Evolutionary conservation across 192 early-diverging fungal species (phyloP).

Genomic region (Podila horticola): DNA sequence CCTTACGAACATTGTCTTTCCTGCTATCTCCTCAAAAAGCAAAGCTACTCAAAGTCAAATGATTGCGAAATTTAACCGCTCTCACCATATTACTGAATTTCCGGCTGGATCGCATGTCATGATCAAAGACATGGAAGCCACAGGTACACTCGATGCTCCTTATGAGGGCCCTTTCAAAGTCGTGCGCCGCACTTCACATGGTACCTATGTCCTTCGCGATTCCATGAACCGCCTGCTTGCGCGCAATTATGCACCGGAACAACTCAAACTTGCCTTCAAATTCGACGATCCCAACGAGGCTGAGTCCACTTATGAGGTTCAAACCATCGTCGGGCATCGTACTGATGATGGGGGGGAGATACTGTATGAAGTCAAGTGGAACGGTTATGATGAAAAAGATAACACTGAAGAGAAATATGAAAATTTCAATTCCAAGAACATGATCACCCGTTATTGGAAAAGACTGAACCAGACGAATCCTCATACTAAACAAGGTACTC

Average conservation of each 20-base stretch:
- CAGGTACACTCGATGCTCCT: background rate
- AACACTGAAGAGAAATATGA: too few relatives aligned
- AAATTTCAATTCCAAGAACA: too few relatives aligned
- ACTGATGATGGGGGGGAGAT: background rate
- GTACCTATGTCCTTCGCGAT: background rate
- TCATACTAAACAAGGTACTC: too few relatives aligned
- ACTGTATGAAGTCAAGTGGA: background rate
- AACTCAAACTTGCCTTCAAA: background rate
- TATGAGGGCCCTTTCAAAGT: slow-evolving; percentile 6
- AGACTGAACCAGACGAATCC: too few relatives aligned
- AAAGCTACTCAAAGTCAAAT: background rate
- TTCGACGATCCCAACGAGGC: background rate
- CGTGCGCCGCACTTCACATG: background rate
- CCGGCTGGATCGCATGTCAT: background rate
- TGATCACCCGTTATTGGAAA: too few relatives aligned
- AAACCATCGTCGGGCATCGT: background rate
- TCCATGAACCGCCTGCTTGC: background rate
- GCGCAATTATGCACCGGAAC: background rate
- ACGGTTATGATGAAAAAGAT: background rate
- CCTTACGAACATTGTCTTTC: slow-evolving; percentile 7
- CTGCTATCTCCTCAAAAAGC: slow-evolving; percentile 6
- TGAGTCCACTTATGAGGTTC: background rate
- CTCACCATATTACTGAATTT: background rate
- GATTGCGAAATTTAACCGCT: slow-evolving; percentile 6
- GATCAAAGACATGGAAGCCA: background rate